Percentiles rank a stretch among this genome's conserved stretches.
These are phyloP conservation scores for Fusarium brevicatenulatum DNA, from an alignment of 2,329 filamentous ascomycete genomes.

Conservation along the genomic window DNA sequence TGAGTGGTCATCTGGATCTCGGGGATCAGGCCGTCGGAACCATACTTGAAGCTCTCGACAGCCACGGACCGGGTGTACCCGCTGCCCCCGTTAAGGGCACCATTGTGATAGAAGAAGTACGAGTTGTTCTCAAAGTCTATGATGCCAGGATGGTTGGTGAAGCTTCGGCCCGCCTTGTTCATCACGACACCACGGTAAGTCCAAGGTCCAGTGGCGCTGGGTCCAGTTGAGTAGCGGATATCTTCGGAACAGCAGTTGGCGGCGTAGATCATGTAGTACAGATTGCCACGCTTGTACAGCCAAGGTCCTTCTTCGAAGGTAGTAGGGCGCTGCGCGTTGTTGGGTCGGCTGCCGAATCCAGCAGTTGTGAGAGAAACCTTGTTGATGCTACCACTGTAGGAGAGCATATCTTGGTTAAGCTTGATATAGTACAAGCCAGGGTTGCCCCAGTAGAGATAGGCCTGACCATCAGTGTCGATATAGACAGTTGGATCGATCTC, in stretches of 20 bases:
- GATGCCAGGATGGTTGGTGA: slow-evolving; percentile 8
- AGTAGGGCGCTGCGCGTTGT: slow-evolving; percentile 32
- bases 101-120: slow-evolving; percentile 15
- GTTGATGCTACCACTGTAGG: slow-evolving; percentile 4
- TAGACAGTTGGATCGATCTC: slow-evolving; percentile 52
- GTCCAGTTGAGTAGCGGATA: slow-evolving; percentile 13
- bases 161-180: background rate
- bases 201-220: slow-evolving; percentile 3
- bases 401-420: slow-evolving; percentile 50
- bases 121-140: slow-evolving; percentile 8
- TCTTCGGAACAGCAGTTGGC: slow-evolving; percentile 43
- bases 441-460: slow-evolving; percentile 53
- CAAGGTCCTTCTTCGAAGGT: slow-evolving; percentile 53
- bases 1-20: background rate
- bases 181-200: slow-evolving; percentile 8
- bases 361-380: background rate
- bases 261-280: slow-evolving; percentile 54
- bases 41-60: slow-evolving; percentile 10
- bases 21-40: background rate
- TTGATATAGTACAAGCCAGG: slow-evolving; percentile 49
- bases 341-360: background rate
- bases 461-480: slow-evolving; percentile 49
- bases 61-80: slow-evolving; percentile 2
- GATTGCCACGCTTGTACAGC: slow-evolving; percentile 49
- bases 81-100: background rate